Evolutionary conservation across 2,329 filamentous ascomycete genomes (phyloP).

Genomic region (Mycosphaerella arachidis): DNA sequence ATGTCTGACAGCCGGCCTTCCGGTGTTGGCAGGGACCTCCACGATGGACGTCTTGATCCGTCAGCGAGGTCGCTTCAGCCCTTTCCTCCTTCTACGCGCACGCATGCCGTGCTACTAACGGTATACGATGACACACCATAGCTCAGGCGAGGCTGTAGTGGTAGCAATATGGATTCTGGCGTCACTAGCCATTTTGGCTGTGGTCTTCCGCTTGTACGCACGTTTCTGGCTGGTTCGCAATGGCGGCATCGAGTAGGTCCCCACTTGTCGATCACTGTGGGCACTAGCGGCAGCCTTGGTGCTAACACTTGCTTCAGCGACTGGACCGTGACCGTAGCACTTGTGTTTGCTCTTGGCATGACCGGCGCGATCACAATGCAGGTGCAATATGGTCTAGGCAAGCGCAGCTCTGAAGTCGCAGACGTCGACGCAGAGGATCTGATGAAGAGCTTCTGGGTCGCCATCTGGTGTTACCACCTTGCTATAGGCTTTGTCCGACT

Average conservation of each 20-base stretch:
- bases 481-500: slow-evolving; percentile 6
- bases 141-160: background rate
- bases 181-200: slow-evolving; percentile 1
- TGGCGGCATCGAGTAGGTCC: slow-evolving; percentile 5
- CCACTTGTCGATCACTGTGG: background rate
- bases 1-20: background rate
- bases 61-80: background rate
- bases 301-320: background rate
- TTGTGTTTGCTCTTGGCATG: slow-evolving; percentile 5
- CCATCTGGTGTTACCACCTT: slow-evolving; percentile 5
- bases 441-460: slow-evolving; percentile 1
- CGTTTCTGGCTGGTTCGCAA: slow-evolving; percentile 1
- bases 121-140: background rate
- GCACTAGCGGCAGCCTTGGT: background rate
- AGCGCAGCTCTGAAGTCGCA: background rate
- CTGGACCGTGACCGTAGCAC: slow-evolving; percentile 1
- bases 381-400: slow-evolving; percentile 5
- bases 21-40: background rate
- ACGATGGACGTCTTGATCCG: background rate
- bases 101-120: background rate
- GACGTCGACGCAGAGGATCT: background rate
- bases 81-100: background rate
- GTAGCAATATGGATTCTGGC: background rate
- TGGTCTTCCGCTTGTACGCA: slow-evolving; percentile 3
- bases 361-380: background rate